Percentiles rank a stretch among this genome's conserved stretches.
These are phyloP conservation scores for Aspergillus candidus DNA, from an alignment of 2,329 filamentous ascomycete genomes.

Conservation along the genomic window DNA sequence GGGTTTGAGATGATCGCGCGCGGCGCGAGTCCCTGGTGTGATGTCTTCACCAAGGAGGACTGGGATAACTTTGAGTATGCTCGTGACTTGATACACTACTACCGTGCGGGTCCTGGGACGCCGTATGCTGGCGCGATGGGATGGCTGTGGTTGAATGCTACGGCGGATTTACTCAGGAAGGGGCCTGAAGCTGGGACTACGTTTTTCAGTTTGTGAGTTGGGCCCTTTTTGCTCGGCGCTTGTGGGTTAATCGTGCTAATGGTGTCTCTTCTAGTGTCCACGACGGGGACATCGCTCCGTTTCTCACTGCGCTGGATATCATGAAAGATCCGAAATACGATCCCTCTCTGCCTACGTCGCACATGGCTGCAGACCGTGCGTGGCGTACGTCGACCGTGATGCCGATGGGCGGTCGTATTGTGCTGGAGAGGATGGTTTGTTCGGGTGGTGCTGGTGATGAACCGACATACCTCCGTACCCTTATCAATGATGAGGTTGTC, in stretches of 20 bases:
- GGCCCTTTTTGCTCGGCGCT: background rate
- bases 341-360: conserved; percentile 42
- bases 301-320: conserved; percentile 49
- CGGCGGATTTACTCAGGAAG: conserved; percentile 42
- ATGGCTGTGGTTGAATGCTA: conserved; percentile 55
- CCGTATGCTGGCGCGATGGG: conserved; percentile 50
- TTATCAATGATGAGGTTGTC: conserved; percentile 53
- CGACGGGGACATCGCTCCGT: conserved; percentile 53
- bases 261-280: conserved; percentile 39
- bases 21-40: conserved; percentile 52
- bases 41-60: conserved; percentile 50
- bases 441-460: conserved; percentile 12
- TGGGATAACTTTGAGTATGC: conserved; percentile 55
- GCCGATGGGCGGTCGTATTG: conserved; percentile 53
- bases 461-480: conserved; percentile 45
- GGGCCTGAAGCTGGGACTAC: conserved; percentile 42
- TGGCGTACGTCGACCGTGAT: conserved; percentile 53
- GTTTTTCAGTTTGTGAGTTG: conserved; percentile 52
- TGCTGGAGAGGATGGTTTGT: conserved; percentile 50
- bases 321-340: conserved; percentile 36
- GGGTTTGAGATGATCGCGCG: conserved; percentile 53
- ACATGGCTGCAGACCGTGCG: conserved; percentile 39
- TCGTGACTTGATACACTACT: conserved; percentile 53
- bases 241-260: background rate
- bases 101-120: conserved; percentile 54